phyloP scores from a whole-genome alignment of 257 asterid genomes.

The Nicotiana tomentosiformis region DNA sequence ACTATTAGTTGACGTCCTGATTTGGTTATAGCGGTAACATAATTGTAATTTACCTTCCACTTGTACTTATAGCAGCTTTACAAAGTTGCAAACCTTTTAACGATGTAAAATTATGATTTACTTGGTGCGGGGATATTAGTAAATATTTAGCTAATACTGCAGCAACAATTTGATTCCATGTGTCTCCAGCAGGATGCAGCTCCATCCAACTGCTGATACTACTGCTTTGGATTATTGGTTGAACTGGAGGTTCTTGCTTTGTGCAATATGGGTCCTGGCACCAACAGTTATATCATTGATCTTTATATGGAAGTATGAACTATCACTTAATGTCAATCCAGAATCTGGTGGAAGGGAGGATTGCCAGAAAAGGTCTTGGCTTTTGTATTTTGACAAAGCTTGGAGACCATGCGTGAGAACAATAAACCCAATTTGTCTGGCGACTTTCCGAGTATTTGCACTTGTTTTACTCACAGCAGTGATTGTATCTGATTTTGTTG shows the following conservation, averaged over 20 bases:
- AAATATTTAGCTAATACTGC: neutral
- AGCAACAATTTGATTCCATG: neutral
- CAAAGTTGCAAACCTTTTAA: neutral
- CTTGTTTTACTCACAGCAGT: conserved; percentile 59
- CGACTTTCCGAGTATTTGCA: conserved; percentile 54
- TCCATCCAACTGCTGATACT: conserved; percentile 40
- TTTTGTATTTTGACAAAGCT: conserved; percentile 29
- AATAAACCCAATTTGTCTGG: conserved; percentile 48
- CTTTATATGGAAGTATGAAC: conserved; percentile 71
- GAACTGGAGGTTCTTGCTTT: conserved; percentile 67
- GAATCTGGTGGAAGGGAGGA: conserved; percentile 25
- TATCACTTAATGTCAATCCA: conserved; percentile 14
- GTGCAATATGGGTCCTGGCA: conserved; percentile 64
- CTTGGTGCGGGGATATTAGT: neutral
- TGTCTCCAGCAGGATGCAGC: conserved; percentile 56
- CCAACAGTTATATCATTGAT: conserved; percentile 37
- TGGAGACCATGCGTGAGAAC: conserved; percentile 78
- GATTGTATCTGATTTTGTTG: conserved; percentile 48
- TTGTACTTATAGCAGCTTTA: too few species aligned
- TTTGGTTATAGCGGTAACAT: neutral
- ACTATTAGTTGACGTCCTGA: neutral
- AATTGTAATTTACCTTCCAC: neutral
- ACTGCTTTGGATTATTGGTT: conserved; percentile 76
- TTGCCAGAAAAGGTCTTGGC: conserved; percentile 13
- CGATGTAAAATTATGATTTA: neutral